Percentiles rank a stretch among this genome's conserved stretches.
Conservation (phyloP, 2,329 filamentous ascomycete species). For the Alternaria gansuensis region DNA sequence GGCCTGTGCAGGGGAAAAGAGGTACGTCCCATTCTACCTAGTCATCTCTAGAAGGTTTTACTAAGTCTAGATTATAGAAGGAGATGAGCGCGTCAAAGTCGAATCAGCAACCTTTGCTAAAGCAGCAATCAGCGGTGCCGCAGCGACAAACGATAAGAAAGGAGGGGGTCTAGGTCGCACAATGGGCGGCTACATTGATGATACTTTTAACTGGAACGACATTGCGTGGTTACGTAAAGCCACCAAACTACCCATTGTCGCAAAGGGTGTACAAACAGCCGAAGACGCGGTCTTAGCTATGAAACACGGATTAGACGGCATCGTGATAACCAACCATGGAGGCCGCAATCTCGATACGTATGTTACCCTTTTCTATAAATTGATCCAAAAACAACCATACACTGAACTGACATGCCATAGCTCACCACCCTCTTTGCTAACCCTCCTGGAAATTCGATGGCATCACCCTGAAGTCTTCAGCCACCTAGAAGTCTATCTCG, state of each 20-base stretch:
- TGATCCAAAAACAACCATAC: background rate
- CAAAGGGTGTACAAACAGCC: background rate
- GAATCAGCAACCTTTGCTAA: conserved; percentile 36
- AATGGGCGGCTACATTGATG: conserved; percentile 64
- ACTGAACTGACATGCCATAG: background rate
- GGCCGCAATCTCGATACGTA: conserved; percentile 2
- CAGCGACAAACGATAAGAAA: conserved; percentile 62
- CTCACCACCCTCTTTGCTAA: conserved; percentile 58
- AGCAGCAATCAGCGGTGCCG: conserved; percentile 58
- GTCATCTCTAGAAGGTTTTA: background rate
- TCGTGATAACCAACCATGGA: conserved; percentile 2
- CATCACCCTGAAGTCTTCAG: conserved; percentile 69
- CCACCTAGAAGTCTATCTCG: conserved; percentile 68
- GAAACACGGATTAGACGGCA: conserved; percentile 17
- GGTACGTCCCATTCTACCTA: background rate
- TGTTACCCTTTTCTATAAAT: background rate
- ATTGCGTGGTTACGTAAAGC: conserved; percentile 50
- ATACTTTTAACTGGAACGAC: conserved; percentile 42
- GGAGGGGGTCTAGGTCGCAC: conserved; percentile 66
- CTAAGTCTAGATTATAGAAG: conserved; percentile 12
- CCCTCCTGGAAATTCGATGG: conserved; percentile 69
- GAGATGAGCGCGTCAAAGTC: conserved; percentile 44
- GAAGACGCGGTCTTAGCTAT: conserved; percentile 1
- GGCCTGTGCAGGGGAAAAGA: conserved; percentile 37
- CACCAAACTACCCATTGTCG: conserved; percentile 45